Evolutionary conservation across 164 flowering plant species (phyloP).

Genomic region (Brasenia schreberi): DNA sequence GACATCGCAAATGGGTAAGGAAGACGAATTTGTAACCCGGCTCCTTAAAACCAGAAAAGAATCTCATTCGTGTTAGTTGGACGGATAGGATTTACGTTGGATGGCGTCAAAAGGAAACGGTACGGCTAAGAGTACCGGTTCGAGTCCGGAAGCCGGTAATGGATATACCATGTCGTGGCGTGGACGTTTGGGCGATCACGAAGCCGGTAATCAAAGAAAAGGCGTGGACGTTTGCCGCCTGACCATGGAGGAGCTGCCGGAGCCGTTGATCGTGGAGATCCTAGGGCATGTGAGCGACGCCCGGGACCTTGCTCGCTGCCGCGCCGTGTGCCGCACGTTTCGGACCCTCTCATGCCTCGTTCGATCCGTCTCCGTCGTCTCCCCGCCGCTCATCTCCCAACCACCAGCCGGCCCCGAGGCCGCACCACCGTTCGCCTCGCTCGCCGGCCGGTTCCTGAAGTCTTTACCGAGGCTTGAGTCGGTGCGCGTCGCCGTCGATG

Average conservation of each 20-base stretch:
- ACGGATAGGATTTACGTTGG: too few species aligned
- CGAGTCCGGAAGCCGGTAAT: too few species aligned
- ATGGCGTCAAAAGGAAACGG: too few species aligned
- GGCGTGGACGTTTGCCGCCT: too few species aligned
- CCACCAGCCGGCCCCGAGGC: neutral
- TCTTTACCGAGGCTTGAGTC: constrained; percentile 7
- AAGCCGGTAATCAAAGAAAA: too few species aligned
- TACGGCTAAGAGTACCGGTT: too few species aligned
- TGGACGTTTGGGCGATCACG: too few species aligned
- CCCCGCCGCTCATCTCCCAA: constrained; percentile 7
- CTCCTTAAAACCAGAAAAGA: too few species aligned
- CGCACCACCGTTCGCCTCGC: neutral
- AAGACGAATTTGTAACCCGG: too few species aligned
- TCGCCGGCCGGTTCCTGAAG: neutral
- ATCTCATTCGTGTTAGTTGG: too few species aligned
- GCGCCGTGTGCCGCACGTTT: constrained; percentile 23
- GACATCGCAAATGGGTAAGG: too few species aligned
- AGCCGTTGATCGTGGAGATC: constrained; percentile 22
- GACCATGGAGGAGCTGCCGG: constrained; percentile 37
- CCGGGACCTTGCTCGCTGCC: constrained; percentile 28
- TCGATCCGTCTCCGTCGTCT: constrained; percentile 14
- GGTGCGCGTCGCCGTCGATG: constrained; percentile 26
- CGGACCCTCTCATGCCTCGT: constrained; percentile 21
- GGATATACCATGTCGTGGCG: too few species aligned
- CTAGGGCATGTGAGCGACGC: constrained; percentile 30